phyloP scores from a whole-genome alignment of 805 yeast genomes.

The Suhomyces pyralidae region DNA sequence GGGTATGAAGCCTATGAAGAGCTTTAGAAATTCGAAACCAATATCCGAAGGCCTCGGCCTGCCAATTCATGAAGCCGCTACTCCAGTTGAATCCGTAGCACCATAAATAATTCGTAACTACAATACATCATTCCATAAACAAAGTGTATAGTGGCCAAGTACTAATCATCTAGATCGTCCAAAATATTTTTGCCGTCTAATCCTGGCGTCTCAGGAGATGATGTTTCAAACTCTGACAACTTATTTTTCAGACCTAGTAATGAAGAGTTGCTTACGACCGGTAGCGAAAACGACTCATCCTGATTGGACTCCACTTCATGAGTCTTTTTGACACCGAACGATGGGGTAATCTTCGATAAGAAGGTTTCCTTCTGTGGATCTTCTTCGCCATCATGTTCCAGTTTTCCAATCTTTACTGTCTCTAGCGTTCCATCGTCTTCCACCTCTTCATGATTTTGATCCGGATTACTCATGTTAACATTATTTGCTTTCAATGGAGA shows the following conservation, averaged over 20 bases:
- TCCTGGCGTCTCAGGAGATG: slow-evolving; percentile 4
- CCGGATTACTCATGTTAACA: background rate
- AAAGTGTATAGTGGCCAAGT: background rate
- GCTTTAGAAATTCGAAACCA: background rate
- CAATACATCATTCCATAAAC: background rate
- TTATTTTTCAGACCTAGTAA: slow-evolving; percentile 8
- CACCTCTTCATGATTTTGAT: background rate
- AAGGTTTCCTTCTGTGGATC: background rate
- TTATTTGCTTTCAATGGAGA: background rate
- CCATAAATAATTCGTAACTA: background rate
- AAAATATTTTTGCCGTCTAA: slow-evolving; percentile 5
- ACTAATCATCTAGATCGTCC: slow-evolving; percentile 7
- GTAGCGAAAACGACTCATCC: slow-evolving; percentile 56
- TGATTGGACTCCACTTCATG: slow-evolving; percentile 2
- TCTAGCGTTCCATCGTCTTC: slow-evolving; percentile 6
- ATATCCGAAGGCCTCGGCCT: background rate
- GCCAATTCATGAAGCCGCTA: background rate
- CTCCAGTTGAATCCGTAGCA: background rate
- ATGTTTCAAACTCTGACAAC: background rate
- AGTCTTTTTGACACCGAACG: background rate
- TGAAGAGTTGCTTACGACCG: slow-evolving; percentile 28
- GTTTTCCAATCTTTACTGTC: slow-evolving; percentile 2
- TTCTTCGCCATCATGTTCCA: background rate
- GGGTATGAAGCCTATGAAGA: slow-evolving; percentile 61
- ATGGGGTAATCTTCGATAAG: background rate